Evolutionary conservation across 352 stramenopile species (phyloP), one percentile per base, ranked within the genome.

Genomic region (Phytophthora rubi): DNA sequence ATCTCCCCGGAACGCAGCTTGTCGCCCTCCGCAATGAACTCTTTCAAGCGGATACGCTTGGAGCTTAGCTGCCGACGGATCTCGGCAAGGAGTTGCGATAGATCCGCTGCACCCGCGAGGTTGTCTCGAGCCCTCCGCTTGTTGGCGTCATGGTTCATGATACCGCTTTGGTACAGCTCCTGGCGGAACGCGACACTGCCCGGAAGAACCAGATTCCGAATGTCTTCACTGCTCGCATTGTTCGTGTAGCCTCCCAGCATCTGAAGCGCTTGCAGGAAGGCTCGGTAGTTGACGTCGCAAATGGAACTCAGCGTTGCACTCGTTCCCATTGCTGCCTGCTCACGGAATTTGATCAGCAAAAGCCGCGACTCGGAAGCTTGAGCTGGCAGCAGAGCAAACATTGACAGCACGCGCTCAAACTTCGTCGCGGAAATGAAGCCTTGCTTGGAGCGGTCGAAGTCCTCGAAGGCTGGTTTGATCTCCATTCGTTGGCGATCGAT

Each of bases 281-380:
- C 86, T 30, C 88, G 86, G 61, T 95, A 95, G 68, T 94, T 94
- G 48, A 94, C 88, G 32, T 93, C 88, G 55, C 88, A 91, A 33
- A 91, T 85, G 18, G 84, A 92, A 42, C 81, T 93, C 45, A 93
- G 62, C 10, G 83, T 89, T 15, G 67, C 62, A 6, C 67, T 80
- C 3, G 59, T 77, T 7, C 75, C 78, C 6, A 78, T 83, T 2
- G 73, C 74, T 15, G 62, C 77, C 53, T 88, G 79, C 62, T 95
- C 88, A 23, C 81, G 79, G 54, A 95, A 95, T 54, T 95, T 95
- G 74, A 92, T 83, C 6, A 85, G 39, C 12, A 95, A 37, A 18
- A 93, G 59, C 7, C 85, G 83, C 10, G 73, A 69, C 1, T 86
- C 81, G 0, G 71, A 42, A 4, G 77, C 68, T 37, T 90, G 77